These are phyloP conservation scores for Tylopilus felleus DNA, from an alignment of 768 basidiomycete genomes.

Conservation along the genomic window DNA sequence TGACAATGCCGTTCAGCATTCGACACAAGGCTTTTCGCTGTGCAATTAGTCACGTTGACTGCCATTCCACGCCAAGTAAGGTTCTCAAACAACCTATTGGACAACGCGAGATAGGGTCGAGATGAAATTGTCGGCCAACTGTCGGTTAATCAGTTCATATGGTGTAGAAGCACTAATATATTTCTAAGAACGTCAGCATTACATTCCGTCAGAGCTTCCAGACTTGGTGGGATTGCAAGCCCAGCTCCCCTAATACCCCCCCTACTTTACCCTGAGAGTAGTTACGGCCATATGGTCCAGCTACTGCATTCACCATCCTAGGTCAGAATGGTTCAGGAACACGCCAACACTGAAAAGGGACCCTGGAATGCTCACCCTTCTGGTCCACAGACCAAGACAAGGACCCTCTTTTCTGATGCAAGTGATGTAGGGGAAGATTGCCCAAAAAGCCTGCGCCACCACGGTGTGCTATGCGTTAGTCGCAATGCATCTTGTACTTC, in stretches of 20 bases:
- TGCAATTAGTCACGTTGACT: not conserved
- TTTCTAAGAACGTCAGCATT: not conserved
- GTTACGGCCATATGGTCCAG: conserved; percentile 74
- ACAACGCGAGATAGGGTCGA: not conserved
- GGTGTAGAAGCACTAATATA: not conserved
- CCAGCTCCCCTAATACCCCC: conserved; percentile 63
- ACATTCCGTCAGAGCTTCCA: conserved; percentile 52
- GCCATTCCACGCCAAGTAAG: too few relatives aligned
- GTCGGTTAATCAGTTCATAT: not conserved
- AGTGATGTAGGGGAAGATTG: conserved; percentile 1
- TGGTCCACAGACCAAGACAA: conserved; percentile 84
- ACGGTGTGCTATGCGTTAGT: conserved; percentile 20
- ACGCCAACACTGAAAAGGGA: not conserved
- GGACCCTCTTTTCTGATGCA: conserved; percentile 37
- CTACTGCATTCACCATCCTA: conserved; percentile 74
- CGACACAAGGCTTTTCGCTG: too few relatives aligned
- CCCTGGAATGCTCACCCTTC: conserved; percentile 53
- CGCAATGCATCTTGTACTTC: conserved; percentile 44
- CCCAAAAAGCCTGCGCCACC: conserved; percentile 32
- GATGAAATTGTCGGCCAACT: not conserved
- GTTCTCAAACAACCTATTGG: not conserved
- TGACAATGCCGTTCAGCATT: not conserved
- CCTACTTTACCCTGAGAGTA: conserved; percentile 70
- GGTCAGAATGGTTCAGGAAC: not conserved
- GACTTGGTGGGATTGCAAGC: conserved; percentile 59